Evolutionary conservation across 2,329 filamentous ascomycete genomes (phyloP).

Genomic region (Hypoxylon sp.): DNA sequence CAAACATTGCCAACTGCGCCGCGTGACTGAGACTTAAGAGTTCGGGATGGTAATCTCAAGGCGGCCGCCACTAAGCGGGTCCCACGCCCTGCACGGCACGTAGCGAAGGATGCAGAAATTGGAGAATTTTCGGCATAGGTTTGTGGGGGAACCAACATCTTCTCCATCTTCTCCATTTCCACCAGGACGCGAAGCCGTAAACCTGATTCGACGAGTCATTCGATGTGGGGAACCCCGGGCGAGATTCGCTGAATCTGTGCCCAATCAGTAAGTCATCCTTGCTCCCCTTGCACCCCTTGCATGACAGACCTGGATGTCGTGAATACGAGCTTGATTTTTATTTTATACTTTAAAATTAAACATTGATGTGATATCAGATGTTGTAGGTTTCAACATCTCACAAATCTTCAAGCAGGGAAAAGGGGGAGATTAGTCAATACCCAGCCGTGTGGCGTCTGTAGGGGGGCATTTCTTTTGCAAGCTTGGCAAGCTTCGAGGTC

Average conservation of each 20-base stretch:
- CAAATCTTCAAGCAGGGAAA: neutral
- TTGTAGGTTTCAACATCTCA: constrained; percentile 2
- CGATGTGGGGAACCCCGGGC: constrained; percentile 39
- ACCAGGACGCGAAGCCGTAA: neutral
- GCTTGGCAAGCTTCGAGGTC: neutral
- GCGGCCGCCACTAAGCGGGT: constrained; percentile 13
- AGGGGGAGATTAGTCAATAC: constrained; percentile 11
- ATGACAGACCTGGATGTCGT: constrained; percentile 13
- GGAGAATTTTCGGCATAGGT: constrained; percentile 27
- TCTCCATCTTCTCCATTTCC: constrained; percentile 5
- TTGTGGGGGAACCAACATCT: constrained; percentile 15
- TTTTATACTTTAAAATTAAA: neutral
- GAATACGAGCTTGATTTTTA: constrained; percentile 27
- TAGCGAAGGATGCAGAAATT: constrained; percentile 20
- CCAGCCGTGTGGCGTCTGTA: neutral
- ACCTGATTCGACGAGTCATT: constrained; percentile 23
- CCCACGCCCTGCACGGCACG: constrained; percentile 14
- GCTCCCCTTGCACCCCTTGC: constrained; percentile 18
- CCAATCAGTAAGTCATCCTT: constrained; percentile 33
- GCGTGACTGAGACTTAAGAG: constrained; percentile 24
- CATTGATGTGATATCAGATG: neutral
- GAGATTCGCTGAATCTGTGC: constrained; percentile 8
- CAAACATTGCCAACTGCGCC: constrained; percentile 7
- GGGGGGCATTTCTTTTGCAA: neutral
- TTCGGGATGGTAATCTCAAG: constrained; percentile 22